Evolutionary conservation across 495 filamentous ascomycete species (phyloP).

Genomic region (Annulohypoxylon moriforme): DNA sequence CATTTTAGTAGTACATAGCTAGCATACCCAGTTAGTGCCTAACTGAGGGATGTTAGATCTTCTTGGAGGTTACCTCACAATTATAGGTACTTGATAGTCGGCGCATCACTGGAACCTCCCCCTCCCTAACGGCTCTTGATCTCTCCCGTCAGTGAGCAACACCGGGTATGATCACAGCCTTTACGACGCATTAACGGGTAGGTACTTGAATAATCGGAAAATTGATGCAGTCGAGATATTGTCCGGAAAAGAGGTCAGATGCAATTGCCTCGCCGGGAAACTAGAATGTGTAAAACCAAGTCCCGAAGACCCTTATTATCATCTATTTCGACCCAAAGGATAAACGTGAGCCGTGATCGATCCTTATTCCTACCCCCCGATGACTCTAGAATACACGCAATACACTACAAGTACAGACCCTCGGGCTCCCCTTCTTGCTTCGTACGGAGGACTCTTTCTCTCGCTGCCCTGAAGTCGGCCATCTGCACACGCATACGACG

Average conservation of each 20-base stretch:
- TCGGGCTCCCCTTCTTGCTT: conserved; percentile 99
- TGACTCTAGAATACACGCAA: conserved; percentile 29
- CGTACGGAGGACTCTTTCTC: conserved; percentile 96
- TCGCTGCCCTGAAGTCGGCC: conserved; percentile 93
- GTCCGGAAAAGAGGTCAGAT: neutral
- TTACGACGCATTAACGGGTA: no score
- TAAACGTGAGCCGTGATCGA: neutral
- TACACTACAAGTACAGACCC: conserved; percentile 91
- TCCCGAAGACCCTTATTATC: conserved; percentile 11
- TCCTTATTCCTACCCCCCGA: neutral
- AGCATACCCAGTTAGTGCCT: conserved; percentile 1
- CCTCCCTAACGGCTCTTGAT: no score
- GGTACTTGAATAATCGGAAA: neutral
- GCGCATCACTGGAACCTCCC: no score
- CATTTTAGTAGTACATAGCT: no score
- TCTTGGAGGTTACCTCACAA: neutral
- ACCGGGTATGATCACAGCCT: no score
- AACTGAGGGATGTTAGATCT: neutral
- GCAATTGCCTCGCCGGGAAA: neutral
- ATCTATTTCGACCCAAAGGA: conserved; percentile 17
- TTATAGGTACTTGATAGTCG: no score
- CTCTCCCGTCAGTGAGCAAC: no score
- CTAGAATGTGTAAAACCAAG: neutral
- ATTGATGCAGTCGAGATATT: neutral
- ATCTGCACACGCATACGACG: conserved; percentile 98